Conservation (phyloP, 169 alveolate genomes). For the Plasmodium vinckei region DNA sequence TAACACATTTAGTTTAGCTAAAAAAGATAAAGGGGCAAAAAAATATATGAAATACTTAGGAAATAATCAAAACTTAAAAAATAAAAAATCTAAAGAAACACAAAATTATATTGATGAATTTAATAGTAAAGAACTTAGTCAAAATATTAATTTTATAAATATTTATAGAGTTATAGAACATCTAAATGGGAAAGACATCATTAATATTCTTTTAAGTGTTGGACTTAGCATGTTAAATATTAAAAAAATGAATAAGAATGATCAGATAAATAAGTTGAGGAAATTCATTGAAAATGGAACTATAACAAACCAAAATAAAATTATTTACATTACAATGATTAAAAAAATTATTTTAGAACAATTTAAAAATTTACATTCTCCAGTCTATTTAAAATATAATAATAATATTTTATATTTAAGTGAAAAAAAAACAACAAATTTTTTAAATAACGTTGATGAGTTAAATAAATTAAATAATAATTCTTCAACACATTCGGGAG, state of each 20-base stretch:
- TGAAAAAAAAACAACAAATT: constrained; percentile 1
- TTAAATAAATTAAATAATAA: background rate
- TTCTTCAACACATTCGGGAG: background rate
- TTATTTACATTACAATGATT: constrained; percentile 43
- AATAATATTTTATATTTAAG: constrained; percentile 30
- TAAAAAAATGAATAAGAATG: constrained; percentile 36
- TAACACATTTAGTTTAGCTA: background rate
- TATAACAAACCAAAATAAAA: constrained; percentile 16
- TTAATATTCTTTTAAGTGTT: constrained; percentile 8
- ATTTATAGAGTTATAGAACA: background rate
- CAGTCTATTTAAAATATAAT: constrained; percentile 36
- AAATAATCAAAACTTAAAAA: background rate
- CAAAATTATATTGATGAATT: background rate
- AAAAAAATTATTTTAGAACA: constrained; percentile 57
- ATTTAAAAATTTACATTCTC: constrained; percentile 28
- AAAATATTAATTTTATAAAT: background rate
- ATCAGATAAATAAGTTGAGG: constrained; percentile 38
- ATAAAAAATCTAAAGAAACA: background rate
- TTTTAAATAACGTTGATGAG: background rate
- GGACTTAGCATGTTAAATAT: constrained; percentile 14
- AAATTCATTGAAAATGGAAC: constrained; percentile 7
- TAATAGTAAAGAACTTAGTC: background rate
- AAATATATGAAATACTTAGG: background rate
- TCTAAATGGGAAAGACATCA: constrained; percentile 20
- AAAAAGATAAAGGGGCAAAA: background rate